A percentile compares a stretch with the other conserved stretches of the same genome.
Conservation (phyloP, 306 rosid genomes). For the Benincasa hispida region DNA sequence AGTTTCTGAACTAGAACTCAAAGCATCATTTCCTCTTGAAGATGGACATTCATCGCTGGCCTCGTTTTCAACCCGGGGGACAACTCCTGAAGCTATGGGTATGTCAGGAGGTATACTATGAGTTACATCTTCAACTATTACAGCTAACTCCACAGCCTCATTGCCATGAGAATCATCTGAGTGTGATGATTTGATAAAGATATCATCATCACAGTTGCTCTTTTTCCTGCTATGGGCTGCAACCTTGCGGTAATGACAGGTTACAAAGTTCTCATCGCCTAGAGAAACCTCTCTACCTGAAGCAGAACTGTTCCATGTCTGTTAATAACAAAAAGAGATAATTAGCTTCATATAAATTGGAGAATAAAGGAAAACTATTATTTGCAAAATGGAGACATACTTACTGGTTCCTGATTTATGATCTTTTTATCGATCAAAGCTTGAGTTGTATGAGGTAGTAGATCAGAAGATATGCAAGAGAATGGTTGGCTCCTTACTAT, state of each 20-base stretch:
- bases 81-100: slow-evolving; percentile 26
- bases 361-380: not conserved
- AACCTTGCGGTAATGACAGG: slow-evolving; percentile 16
- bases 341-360: slow-evolving; percentile 14
- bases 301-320: slow-evolving; percentile 32
- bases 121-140: slow-evolving; percentile 25
- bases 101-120: slow-evolving; percentile 22
- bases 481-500: slow-evolving; percentile 21
- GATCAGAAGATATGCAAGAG: slow-evolving; percentile 18
- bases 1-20: slow-evolving; percentile 21
- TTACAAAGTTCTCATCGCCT: slow-evolving; percentile 17
- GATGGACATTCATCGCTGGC: slow-evolving; percentile 24
- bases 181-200: slow-evolving; percentile 16
- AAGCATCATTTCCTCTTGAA: slow-evolving; percentile 16
- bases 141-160: slow-evolving; percentile 14
- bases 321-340: slow-evolving; percentile 15
- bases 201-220: slow-evolving; percentile 9
- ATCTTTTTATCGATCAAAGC: slow-evolving; percentile 8
- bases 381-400: slow-evolving; percentile 16
- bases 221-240: slow-evolving; percentile 15
- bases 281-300: slow-evolving; percentile 25
- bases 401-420: slow-evolving; percentile 33
- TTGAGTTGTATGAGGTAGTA: slow-evolving; percentile 18
- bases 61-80: slow-evolving; percentile 32
- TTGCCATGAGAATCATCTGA: slow-evolving; percentile 11